Evolutionary conservation across 345 rosid species (phyloP), one percentile per base, ranked within the genome.

Genomic region (Orychophragmus violaceus): DNA sequence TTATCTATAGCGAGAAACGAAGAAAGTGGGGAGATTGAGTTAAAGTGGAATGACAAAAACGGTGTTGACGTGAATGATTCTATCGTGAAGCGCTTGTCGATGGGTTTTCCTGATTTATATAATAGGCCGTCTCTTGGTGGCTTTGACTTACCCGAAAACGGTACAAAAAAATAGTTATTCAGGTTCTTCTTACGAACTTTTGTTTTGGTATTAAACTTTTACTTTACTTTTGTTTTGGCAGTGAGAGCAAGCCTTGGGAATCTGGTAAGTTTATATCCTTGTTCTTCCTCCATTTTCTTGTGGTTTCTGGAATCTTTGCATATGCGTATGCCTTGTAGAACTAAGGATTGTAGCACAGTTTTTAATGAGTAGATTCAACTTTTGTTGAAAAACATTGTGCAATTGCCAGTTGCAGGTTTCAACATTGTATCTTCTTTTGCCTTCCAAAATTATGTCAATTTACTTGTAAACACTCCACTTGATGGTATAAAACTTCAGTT

Each of bases 11-110:
- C 52, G 14, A 73, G 59, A 72, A 79, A 76, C 67, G 74, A 70
- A 29, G 84, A 77, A 59, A 78, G 39, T 66, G 92, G 92, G n/a
- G 56, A 73, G 41, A 68, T 87, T 14, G 85, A 87, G 62, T 72
- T 85, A 59, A 72, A 71, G 5, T 78, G 80, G 87, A 80, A 81
- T 17, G 81, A 76, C 21, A 25, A 51, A 36, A 76, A 57, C 17
- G 84, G 74, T 37, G 53, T 67, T 64, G 82, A 79, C 48, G 5
- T 85, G 22, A 79, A 74, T 42, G 71, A 82, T 61, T 85, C 94
- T 64, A 80, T 88, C 62, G 52, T 85, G 16, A 81, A 44, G 25
- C 80, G 76, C 6, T 64, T 91, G 81, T 83, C 96, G 1, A 46
- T 86, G 39, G 81, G 77, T 54, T 84, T 77, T 77, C 74, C 84